Percentiles rank a stretch among this genome's conserved stretches.
These are phyloP conservation scores for Trifolium fragiferum DNA, from an alignment of 306 rosid genomes.

Conservation along the genomic window DNA sequence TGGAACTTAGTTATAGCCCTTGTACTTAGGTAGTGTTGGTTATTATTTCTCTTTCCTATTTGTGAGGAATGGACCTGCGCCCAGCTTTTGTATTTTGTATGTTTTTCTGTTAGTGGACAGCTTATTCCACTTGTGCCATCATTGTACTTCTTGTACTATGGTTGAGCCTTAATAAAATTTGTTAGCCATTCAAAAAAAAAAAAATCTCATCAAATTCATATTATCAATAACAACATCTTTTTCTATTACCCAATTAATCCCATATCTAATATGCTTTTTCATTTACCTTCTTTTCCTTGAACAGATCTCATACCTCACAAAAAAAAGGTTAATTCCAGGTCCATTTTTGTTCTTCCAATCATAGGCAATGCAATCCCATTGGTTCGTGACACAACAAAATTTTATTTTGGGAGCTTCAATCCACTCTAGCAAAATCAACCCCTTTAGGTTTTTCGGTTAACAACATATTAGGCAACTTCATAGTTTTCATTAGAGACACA, in stretches of 20 bases:
- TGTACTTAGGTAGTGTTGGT: too few species aligned
- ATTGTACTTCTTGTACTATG: too few species aligned
- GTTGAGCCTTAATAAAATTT: too few species aligned
- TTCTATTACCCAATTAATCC: conserved; percentile 34
- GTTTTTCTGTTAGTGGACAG: too few species aligned
- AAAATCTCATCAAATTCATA: neutral
- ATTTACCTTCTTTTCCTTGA: conserved; percentile 57
- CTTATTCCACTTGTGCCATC: too few species aligned
- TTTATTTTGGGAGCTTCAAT: conserved; percentile 87
- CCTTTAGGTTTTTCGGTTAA: conserved; percentile 61
- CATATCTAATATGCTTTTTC: conserved; percentile 50
- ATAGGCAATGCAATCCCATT: conserved; percentile 73
- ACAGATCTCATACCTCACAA: conserved; percentile 68
- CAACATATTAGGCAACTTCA: conserved; percentile 79
- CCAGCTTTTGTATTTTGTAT: too few species aligned
- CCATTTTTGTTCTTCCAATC: conserved; percentile 68
- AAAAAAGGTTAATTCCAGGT: conserved; percentile 65
- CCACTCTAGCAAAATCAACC: conserved; percentile 58
- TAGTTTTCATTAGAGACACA: conserved; percentile 75
- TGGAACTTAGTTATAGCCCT: too few species aligned
- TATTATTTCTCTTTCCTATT: too few species aligned
- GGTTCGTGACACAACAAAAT: conserved; percentile 61
- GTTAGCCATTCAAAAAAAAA: too few species aligned
- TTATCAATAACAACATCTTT: neutral
- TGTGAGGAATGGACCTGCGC: too few species aligned